Evolutionary conservation across 2,329 filamentous ascomycete species (phyloP), one percentile per base, ranked within the genome.

Genomic region (Lasiodiplodia sp.): DNA sequence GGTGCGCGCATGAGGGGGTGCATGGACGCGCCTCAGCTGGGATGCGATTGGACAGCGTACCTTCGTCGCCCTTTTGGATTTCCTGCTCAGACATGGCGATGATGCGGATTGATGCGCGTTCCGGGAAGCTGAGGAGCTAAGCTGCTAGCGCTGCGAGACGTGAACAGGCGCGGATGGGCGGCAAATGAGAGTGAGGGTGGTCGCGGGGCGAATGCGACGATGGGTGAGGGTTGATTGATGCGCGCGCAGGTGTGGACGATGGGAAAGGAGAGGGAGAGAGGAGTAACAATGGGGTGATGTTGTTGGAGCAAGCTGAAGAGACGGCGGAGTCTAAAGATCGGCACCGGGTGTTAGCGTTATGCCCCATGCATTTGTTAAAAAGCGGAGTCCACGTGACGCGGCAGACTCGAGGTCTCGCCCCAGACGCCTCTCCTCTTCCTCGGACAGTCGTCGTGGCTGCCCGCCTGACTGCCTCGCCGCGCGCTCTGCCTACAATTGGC

Each of bases 61-160:
- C 67, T 69, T 69, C 51, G 62, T 69, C 67, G 67, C 67, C 67
- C 53, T 69, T 66, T 37, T 69, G 60, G 60, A 69, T 60, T 21
- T 69, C 52, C 34, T 69, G 67, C 23, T 69, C 67, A 23, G 67
- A 58, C 67, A 69, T 69, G 67, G 53, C 25, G 64, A 49, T 57
- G 52, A n/a, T 5, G 37, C 18, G 51, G 28, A 23, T 52, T 28
- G 51, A 34, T 18, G 47, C 21, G 63, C 49, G 63, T 38, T 51
- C 37, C 12, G 14, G 40, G 51, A 31, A 38, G 25, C 38, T 44
- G 40, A 63, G 60, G 58, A 64, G 60, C 60, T 64, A 38, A 64
- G 60, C 47, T 37, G 47, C 60, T 64, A 64, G 60, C 60, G 60
- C 47, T 31, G 28, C 14, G 23, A n/a, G 47, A 52, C 28, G 34